A percentile compares a stretch with the other conserved stretches of the same genome.
These are phyloP conservation scores for Bretschneidera sinensis DNA, from an alignment of 345 rosid species.

Conservation along the genomic window DNA sequence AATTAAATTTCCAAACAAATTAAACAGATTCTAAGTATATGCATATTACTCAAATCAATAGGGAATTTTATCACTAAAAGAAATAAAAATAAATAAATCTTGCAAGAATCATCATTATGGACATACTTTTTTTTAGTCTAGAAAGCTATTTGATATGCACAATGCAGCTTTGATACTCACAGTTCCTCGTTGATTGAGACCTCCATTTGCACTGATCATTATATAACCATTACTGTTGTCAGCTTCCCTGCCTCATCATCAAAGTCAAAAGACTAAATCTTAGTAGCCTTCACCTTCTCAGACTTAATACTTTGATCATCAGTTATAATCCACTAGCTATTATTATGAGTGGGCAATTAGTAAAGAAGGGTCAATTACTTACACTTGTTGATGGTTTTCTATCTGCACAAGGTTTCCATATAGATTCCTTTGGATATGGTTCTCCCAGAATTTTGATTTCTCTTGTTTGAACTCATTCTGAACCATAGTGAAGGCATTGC, in stretches of 20 bases:
- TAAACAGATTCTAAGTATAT: no score
- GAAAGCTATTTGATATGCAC: neutral
- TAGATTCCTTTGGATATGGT: slow-evolving; percentile 41
- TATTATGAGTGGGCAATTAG: neutral
- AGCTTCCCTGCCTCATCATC: slow-evolving; percentile 36
- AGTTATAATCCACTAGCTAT: neutral
- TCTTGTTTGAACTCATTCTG: slow-evolving; percentile 56
- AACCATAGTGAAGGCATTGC: slow-evolving; percentile 13
- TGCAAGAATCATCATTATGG: neutral
- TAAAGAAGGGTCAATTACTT: slow-evolving; percentile 26
- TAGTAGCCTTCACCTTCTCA: neutral
- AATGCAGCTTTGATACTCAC: slow-evolving; percentile 42
- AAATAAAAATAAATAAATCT: no score
- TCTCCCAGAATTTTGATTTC: slow-evolving; percentile 43
- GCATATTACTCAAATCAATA: no score
- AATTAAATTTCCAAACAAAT: no score
- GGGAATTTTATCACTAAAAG: no score
- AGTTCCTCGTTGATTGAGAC: slow-evolving; percentile 91
- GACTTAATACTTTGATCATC: neutral
- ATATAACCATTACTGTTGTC: slow-evolving; percentile 57
- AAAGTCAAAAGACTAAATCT: slow-evolving; percentile 8
- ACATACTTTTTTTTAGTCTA: neutral
- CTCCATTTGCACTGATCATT: slow-evolving; percentile 85
- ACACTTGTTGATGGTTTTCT: slow-evolving; percentile 19
- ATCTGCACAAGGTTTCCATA: slow-evolving; percentile 85